Evolutionary conservation across 768 basidiomycete species (phyloP), one percentile per base, ranked within the genome.

Genomic region (Albatrellus ellisii): DNA sequence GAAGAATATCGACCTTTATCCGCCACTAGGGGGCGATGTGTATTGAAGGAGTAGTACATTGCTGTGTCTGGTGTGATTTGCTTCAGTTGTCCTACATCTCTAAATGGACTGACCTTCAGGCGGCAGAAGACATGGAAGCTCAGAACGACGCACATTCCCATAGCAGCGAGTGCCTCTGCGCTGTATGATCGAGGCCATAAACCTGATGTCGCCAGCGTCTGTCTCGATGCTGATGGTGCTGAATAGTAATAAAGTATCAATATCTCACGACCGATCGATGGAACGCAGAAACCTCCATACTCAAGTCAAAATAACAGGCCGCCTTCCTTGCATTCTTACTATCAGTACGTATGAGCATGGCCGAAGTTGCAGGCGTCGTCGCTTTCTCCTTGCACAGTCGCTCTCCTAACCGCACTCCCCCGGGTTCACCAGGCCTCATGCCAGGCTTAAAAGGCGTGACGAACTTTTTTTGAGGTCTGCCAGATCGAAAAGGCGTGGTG

Each of bases 391-490:
- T 15, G 6, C 38, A 42, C 7, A 38, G 1, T 17, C 39, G 26
- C 33, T 28, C 35, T 33, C 41, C 39, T 11, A 57, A 27, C 38
- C 49, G 51, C 6, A 51, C 40, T 36, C 59, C 56, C 17, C 65
- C 68, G 35, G 61, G 56, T 47, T 68, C 63, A 27, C 62, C 63
- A 35, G 70, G 69, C 46, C 60, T 62, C 61, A 70, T 62, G 21
- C 68, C 70, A 4, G 57, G 41, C 51, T 79, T 82, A 55, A 82
- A 81, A 24, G 73, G 73, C 0, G 73, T 65, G 47, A 65, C 69
- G 47, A 75, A 76, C 18, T 65, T 59, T 43, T 63, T 68, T 11
- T 54, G 18, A 8, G 2, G 27, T 15, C 45, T 43, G 26, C 39
- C 41, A 2, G 36, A 25, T 34, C 46, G 35, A 5, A 18, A 18